A percentile compares a stretch with the other conserved stretches of the same genome.
Evolutionary conservation across 306 rosid species (phyloP).

Genomic region (Cicer chorassanicum): DNA sequence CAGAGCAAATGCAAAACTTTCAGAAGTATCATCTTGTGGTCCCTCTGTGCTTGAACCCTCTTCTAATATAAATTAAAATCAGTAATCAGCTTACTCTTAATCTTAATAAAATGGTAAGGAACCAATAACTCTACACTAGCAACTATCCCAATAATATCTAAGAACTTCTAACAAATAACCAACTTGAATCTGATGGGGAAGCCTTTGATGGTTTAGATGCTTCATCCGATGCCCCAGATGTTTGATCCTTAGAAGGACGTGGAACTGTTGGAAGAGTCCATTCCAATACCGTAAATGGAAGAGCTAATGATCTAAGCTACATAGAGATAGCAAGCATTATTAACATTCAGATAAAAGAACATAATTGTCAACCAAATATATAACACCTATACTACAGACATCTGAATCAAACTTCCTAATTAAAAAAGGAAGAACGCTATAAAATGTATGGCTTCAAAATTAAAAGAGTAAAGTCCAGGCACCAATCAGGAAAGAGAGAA

Average conservation of each 20-base stretch:
- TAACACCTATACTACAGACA: constrained; percentile 23
- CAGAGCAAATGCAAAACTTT: constrained; percentile 95
- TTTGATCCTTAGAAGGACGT: constrained; percentile 62
- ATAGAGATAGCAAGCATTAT: constrained; percentile 66
- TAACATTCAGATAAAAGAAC: constrained; percentile 48
- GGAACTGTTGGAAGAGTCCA: constrained; percentile 99
- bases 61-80: constrained; percentile 48
- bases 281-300: constrained; percentile 98
- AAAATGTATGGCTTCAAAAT: constrained; percentile 8
- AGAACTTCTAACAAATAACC: constrained; percentile 52
- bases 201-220: constrained; percentile 51
- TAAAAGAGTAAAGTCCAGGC: neutral
- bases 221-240: constrained; percentile 53
- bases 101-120: constrained; percentile 42
- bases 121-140: constrained; percentile 40
- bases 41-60: constrained; percentile 74
- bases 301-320: constrained; percentile 99
- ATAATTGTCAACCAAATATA: constrained; percentile 34
- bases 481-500: constrained; percentile 31
- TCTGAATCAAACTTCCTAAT: constrained; percentile 12
- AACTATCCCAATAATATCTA: constrained; percentile 32
- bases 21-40: constrained; percentile 82
- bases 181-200: constrained; percentile 74
- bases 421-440: constrained; percentile 3
- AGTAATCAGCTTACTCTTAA: constrained; percentile 43